Conservation (phyloP, 2,329 filamentous ascomycete genomes). For the Samsoniella hepiali region DNA sequence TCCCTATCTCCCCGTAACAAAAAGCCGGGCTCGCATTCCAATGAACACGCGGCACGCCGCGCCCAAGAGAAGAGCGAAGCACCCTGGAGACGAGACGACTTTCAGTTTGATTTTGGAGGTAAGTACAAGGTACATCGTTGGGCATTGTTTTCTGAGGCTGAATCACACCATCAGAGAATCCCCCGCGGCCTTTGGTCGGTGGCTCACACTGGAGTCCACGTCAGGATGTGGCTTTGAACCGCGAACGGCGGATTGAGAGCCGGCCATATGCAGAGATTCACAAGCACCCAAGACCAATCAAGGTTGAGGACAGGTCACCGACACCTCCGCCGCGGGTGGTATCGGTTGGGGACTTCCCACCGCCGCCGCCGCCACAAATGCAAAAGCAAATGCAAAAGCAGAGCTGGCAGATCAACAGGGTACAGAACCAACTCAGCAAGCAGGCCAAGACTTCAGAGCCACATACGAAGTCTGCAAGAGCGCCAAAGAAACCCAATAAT, state of each 20-base stretch:
- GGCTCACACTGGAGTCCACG: conserved; percentile 8
- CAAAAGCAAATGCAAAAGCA: background rate
- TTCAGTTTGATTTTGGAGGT: conserved; percentile 1
- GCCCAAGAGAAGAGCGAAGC: background rate
- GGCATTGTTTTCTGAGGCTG: background rate
- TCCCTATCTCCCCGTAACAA: background rate
- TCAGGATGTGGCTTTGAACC: background rate
- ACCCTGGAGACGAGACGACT: background rate
- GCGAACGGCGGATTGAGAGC: background rate
- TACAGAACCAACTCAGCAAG: conserved; percentile 1
- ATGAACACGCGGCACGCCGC: background rate
- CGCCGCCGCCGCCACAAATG: background rate
- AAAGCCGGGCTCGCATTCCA: background rate
- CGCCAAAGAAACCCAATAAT: background rate
- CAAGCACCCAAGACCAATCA: background rate
- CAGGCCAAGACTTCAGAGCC: background rate
- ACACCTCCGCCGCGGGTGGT: conserved; percentile 3
- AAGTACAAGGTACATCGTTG: background rate
- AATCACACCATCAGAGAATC: background rate
- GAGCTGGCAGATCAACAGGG: conserved; percentile 13
- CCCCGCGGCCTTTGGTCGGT: background rate
- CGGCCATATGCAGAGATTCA: background rate
- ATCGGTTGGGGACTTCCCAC: background rate
- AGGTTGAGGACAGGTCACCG: conserved; percentile 1
- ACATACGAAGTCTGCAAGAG: background rate